Conservation (phyloP, 2,329 filamentous ascomycete species). For the Fusarium sp. region DNA sequence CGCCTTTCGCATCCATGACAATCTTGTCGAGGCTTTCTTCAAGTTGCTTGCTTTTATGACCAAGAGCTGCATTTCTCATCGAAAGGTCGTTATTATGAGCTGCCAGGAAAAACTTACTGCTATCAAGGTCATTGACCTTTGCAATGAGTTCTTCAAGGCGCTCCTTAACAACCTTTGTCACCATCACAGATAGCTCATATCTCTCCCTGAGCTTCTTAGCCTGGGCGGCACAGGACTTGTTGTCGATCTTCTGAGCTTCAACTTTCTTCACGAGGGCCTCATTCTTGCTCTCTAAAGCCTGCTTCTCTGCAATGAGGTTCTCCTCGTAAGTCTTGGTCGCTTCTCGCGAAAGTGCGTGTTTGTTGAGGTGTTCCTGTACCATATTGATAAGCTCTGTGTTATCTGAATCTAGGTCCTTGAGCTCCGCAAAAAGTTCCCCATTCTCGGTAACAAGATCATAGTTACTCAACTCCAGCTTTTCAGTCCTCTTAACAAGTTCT, state of each 20-base stretch:
- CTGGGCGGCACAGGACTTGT: neutral
- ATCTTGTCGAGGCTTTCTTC: neutral
- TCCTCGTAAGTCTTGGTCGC: fast-evolving
- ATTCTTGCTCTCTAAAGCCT: neutral
- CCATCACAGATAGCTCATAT: neutral
- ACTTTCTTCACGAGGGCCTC: neutral
- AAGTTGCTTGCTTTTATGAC: neutral
- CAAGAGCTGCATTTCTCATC: neutral
- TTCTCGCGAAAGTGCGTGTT: neutral
- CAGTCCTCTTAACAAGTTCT: neutral
- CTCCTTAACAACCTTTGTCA: neutral
- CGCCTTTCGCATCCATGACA: neutral
- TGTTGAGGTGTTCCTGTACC: neutral
- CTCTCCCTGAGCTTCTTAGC: neutral
- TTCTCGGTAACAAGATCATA: neutral
- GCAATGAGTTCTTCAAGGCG: fast-evolving
- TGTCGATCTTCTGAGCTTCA: too few species aligned
- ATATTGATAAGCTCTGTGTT: neutral
- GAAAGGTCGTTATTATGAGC: neutral
- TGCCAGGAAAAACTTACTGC: neutral
- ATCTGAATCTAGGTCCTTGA: neutral
- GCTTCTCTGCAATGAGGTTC: neutral
- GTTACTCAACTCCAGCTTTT: neutral
- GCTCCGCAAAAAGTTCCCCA: neutral
- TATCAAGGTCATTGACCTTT: neutral